These are phyloP conservation scores for Antrodiella citrinella DNA, from an alignment of 768 basidiomycete species.

Conservation along the genomic window DNA sequence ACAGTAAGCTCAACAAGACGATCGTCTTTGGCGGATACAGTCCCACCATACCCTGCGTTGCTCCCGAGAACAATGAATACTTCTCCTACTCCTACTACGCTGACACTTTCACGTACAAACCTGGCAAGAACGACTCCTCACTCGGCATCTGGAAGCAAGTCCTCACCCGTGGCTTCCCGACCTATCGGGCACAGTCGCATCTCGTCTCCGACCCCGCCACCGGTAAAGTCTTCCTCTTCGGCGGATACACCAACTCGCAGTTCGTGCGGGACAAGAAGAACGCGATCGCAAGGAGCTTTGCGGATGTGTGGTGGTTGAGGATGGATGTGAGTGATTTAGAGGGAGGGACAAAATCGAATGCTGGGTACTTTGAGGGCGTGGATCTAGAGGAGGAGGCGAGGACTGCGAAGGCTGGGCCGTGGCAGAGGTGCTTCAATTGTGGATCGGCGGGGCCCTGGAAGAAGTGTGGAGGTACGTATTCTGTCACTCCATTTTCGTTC, in stretches of 20 bases:
- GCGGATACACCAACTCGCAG: constrained; percentile 33
- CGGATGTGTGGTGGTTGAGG: constrained; percentile 32
- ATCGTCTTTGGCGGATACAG: constrained; percentile 34
- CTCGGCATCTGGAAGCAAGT: constrained; percentile 28
- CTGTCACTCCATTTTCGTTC: neutral
- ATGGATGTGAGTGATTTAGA: constrained; percentile 19
- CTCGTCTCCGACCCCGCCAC: constrained; percentile 28
- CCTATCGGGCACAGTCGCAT: constrained; percentile 29
- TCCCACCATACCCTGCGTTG: constrained; percentile 16
- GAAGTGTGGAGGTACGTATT: constrained; percentile 30
- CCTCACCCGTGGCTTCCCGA: constrained; percentile 34
- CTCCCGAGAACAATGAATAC: neutral
- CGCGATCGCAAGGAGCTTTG: constrained; percentile 22
- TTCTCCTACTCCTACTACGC: constrained; percentile 32
- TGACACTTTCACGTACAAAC: constrained; percentile 30
- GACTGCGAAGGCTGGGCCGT: constrained; percentile 31
- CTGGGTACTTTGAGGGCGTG: constrained; percentile 27
- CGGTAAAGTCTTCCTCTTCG: constrained; percentile 30
- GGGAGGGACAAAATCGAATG: constrained; percentile 18
- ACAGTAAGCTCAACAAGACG: constrained; percentile 26
- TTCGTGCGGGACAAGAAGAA: constrained; percentile 26
- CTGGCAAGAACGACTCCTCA: constrained; percentile 11
- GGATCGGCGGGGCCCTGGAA: constrained; percentile 29
- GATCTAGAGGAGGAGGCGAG: constrained; percentile 30
- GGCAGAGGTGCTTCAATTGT: constrained; percentile 33